Base-by-base conservation (phyloP, 805 yeast species). In the Candida sphagnicola region DNA sequence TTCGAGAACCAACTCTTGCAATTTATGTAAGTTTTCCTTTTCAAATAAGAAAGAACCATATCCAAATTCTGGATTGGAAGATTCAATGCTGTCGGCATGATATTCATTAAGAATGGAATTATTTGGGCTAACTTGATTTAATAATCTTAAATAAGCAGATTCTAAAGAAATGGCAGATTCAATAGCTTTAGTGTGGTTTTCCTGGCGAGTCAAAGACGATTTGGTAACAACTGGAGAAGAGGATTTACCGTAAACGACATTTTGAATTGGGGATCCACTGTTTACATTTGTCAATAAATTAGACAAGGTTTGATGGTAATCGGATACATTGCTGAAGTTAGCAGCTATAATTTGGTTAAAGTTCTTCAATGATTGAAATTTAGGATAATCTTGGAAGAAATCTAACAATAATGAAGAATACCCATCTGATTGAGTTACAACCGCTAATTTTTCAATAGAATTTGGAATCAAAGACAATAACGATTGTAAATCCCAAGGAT, bases 11-110 rank as follows among this genome's bases (percentile, higher is more conserved):
- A 70, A 53, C 8, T 59, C 53, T 12, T 75, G 49, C 46, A 82
- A 67, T 18, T 63, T 59, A 18, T 59, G 53, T 39, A 75, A 74
- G 45, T 74, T 71, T 48, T 78, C 78, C 49, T 77, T 74, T 28
- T 65, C 64, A 37, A 74, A 76, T 49, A 89, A 61, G 56, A 72
- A 88, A 18, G 77, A 65, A 59, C 98, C 98, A 49, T 75, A 86
- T 6, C 96, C 96, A 54, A 68, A 90, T 62, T 89, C 97, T 17
- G 97, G 98, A 37, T 79, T 75, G 14, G 78, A 54, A 24, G 63
- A 61, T 3, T 77, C 76, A 37, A 67, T 64, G 31, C 70, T 65
- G 25, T 65, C 62, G 17, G 74, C 67, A 13, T 71, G 50, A 47
- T 61, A 75, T 39, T 80, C 80, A 60, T 87, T 83, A 56, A 85